Evolutionary conservation across 2,329 filamentous ascomycete species (phyloP), one percentile per base, ranked within the genome.

Genomic region (Hysterium pulicare): DNA sequence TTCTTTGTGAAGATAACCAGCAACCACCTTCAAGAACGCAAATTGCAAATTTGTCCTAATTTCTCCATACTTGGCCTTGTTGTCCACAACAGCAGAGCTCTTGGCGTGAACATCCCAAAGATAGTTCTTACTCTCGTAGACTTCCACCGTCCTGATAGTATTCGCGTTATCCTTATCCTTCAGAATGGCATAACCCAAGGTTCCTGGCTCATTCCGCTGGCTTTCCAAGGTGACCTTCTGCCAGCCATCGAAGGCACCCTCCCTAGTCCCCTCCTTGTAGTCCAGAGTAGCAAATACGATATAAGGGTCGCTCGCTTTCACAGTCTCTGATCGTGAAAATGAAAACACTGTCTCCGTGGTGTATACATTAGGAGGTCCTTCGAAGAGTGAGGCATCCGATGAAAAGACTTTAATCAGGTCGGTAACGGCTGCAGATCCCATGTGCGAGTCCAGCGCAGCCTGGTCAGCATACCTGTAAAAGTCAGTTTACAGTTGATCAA

Each of bases 51-150:
- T 40, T 21, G 40, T 43, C 19, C 52, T 36, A 30, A 47, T 43
- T 11, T 49, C 33, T 1, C 49, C 50, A 40, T 51, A 48, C 19
- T 51, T 54, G 19, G 43, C 33, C 23, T 30, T 43, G 26, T 55
- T 55, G 22, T 50, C 44, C 22, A 42, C 33, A 10, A 59, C 50
- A 17, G 48, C 49, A n/a, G 45, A 41, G 35, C 53, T 58, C 9
- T 47, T 48, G 9, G 46, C 51, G 44, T 59, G 56, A 4, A 59
- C 56, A 19, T 55, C 45, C 43, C 45, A 49, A 26, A 57, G 49
- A 38, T 53, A 57, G 10, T 41, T 33, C 38, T 54, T 46, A 26
- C 40, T 51, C 6, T 42, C 34, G 28, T 59, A 59, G 9, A 53
- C 47, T 40, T 57, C 55, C 2, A 59, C 2, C 3, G 50, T 53